phyloP scores from a whole-genome alignment of 169 alveolate species.

The Theileria luwenshuni region DNA sequence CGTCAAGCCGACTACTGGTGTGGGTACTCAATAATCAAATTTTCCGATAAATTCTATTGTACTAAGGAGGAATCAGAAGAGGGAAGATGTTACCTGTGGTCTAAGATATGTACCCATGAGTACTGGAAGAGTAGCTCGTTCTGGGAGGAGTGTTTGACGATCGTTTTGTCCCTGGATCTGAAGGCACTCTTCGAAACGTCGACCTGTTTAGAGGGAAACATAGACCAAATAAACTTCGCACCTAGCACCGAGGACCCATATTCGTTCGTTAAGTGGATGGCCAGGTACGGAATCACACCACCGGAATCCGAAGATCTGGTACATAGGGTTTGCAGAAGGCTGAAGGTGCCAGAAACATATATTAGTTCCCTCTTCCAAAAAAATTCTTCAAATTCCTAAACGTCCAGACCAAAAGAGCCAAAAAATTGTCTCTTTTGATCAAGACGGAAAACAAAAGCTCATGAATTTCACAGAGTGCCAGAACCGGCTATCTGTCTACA shows the following conservation, averaged over 20 bases:
- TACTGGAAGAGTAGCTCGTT: constrained; percentile 58
- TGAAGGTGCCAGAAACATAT: constrained; percentile 42
- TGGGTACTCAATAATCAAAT: constrained; percentile 44
- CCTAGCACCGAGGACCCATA: constrained; percentile 39
- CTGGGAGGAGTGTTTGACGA: constrained; percentile 68
- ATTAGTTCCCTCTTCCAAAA: not conserved
- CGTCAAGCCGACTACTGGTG: constrained; percentile 64
- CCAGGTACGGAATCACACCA: constrained; percentile 29
- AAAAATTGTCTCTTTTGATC: not conserved
- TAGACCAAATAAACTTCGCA: not conserved
- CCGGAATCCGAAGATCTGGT: constrained; percentile 25
- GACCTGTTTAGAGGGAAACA: constrained; percentile 4
- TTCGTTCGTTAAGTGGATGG: constrained; percentile 46
- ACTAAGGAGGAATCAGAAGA: not conserved
- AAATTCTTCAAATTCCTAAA: not conserved
- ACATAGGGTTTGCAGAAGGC: constrained; percentile 27
- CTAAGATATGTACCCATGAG: constrained; percentile 28
- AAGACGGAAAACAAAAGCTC: constrained; percentile 52
- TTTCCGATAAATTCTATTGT: constrained; percentile 28
- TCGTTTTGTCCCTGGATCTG: constrained; percentile 48
- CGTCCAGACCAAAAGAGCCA: constrained; percentile 9
- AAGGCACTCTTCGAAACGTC: constrained; percentile 44
- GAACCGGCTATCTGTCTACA: constrained; percentile 68
- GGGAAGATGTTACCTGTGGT: constrained; percentile 15
- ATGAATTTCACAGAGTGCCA: constrained; percentile 56